These are phyloP conservation scores for Kregervanrija delftensis DNA, from an alignment of 805 yeast species.

Conservation along the genomic window DNA sequence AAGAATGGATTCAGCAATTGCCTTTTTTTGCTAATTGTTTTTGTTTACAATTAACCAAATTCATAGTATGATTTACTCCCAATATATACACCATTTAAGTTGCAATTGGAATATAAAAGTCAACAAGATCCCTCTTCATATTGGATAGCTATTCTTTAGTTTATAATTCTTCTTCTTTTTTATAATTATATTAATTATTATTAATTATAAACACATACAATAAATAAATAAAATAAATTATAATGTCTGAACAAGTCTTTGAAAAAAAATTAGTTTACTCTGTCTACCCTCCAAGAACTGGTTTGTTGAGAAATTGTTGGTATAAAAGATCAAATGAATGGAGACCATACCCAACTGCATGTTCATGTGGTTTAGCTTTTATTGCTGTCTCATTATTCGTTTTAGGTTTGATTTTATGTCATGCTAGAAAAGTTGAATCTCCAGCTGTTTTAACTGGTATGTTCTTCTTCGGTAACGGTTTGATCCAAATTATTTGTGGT, in stretches of 20 bases:
- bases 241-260: conserved; percentile 20
- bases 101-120: too few relatives aligned
- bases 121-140: too few relatives aligned
- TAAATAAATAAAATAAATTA: background rate
- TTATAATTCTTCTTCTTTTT: too few relatives aligned
- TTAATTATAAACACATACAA: background rate
- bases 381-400: conserved; percentile 36
- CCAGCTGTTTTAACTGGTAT: conserved; percentile 36
- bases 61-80: too few relatives aligned
- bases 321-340: conserved; percentile 32
- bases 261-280: conserved; percentile 8
- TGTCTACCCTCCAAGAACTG: conserved; percentile 29
- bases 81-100: too few relatives aligned
- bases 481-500: conserved; percentile 37
- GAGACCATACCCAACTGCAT: conserved; percentile 38
- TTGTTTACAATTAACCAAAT: background rate
- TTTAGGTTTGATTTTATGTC: conserved; percentile 33
- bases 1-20: too few relatives aligned
- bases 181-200: too few relatives aligned
- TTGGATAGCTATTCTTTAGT: too few relatives aligned
- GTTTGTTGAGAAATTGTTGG: conserved; percentile 32
- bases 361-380: conserved; percentile 38
- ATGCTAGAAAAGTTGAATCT: conserved; percentile 33
- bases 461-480: conserved; percentile 38
- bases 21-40: background rate